Conservation (phyloP, 1,139 yeast species). For the Kodamaea ohmeri region DNA sequence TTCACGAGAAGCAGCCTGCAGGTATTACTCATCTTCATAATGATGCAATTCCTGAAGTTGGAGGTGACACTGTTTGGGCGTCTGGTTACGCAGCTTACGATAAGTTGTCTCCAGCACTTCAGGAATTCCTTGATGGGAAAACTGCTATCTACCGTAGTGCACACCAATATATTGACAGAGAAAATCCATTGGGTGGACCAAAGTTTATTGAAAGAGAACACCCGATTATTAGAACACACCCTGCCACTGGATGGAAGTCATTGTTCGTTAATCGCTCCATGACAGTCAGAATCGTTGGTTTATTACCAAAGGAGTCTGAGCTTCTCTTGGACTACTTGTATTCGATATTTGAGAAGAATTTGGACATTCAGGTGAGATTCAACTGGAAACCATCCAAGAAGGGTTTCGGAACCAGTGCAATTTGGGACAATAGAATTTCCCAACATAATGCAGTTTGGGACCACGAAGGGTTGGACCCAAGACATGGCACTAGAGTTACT, state of each 20-base stretch:
- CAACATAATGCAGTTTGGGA: constrained; percentile 54
- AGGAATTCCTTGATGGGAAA: constrained; percentile 48
- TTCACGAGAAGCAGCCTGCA: constrained; percentile 47
- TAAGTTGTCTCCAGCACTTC: constrained; percentile 48
- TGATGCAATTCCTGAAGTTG: constrained; percentile 44
- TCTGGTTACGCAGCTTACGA: constrained; percentile 53
- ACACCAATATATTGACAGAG: constrained; percentile 39
- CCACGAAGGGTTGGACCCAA: constrained; percentile 47
- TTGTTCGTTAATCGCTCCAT: constrained; percentile 44
- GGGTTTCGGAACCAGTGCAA: constrained; percentile 53
- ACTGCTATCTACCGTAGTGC: constrained; percentile 46
- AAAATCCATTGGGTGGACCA: constrained; percentile 43
- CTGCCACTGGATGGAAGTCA: constrained; percentile 55
- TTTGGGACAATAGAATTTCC: constrained; percentile 57
- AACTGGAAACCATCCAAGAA: constrained; percentile 49
- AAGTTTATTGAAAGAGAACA: constrained; percentile 42
- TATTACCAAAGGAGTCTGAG: constrained; percentile 39
- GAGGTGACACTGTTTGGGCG: constrained; percentile 52
- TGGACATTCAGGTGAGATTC: constrained; percentile 45
- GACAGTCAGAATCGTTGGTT: constrained; percentile 45
- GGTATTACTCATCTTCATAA: constrained; percentile 48
- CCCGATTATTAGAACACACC: constrained; percentile 50
- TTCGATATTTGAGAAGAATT: constrained; percentile 40
- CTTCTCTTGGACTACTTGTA: constrained; percentile 39
- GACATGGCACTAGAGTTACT: constrained; percentile 61